A percentile compares a stretch with the other conserved stretches of the same genome.
These are phyloP conservation scores for Ustilago loliicola DNA, from an alignment of 1,284 basidiomycete genomes.

Conservation along the genomic window DNA sequence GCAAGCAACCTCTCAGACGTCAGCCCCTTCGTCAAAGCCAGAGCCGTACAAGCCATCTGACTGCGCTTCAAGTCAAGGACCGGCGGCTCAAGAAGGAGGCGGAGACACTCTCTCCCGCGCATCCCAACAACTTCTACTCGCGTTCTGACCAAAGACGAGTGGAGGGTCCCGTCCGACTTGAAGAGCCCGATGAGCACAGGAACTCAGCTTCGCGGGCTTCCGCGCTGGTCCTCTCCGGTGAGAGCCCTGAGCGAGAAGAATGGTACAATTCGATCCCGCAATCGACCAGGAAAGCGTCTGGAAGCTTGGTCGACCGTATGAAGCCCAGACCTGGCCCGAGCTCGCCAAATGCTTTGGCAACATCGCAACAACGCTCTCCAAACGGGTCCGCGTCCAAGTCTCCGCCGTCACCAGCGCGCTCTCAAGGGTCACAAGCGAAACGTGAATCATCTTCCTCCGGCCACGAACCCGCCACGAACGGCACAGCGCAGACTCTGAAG, in stretches of 20 bases:
- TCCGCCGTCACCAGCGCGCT: background rate
- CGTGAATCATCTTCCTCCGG: background rate
- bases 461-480: background rate
- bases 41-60: background rate
- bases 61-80: constrained; percentile 31
- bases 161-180: constrained; percentile 16
- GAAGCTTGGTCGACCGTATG: constrained; percentile 23
- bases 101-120: background rate
- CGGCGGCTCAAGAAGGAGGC: constrained; percentile 1
- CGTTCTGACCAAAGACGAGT: constrained; percentile 1
- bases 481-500: constrained; percentile 5
- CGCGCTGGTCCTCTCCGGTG: background rate
- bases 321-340: background rate
- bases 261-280: background rate
- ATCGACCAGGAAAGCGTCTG: background rate
- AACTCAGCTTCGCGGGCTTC: background rate
- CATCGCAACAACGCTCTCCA: background rate
- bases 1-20: background rate
- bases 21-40: background rate
- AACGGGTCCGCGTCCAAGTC: background rate
- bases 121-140: constrained; percentile 11
- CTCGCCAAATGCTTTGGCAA: background rate
- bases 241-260: background rate
- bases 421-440: background rate
- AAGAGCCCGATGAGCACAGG: constrained; percentile 8